Evolutionary conservation across 345 rosid genomes (phyloP), one percentile per base, ranked within the genome.

Genomic region (Eucalyptus regnans): DNA sequence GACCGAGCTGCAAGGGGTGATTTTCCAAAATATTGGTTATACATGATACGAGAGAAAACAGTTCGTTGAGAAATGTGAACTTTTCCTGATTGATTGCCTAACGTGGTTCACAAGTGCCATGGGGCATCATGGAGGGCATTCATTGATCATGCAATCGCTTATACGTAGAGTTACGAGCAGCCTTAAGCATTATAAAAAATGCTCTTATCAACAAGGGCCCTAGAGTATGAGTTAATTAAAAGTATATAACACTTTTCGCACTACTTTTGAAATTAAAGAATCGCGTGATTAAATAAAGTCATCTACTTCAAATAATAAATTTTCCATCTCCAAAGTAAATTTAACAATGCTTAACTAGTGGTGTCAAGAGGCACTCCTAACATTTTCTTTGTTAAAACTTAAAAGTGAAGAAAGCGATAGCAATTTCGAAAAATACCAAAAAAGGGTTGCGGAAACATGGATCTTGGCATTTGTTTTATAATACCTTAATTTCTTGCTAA

Each of bases 11-110:
- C 41, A 37, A 71, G 7, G 3, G 23, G 43, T 17, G 11, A 33
- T 17, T 33, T 71, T 33, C 25, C 81, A 71, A 9, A 33, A 71
- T 22, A 5, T 71, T 33, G 23, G 44, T 71, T 18, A 33, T 33
- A 71, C 25, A 71, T 33, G 25, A 71, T 33, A 33, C 25, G 13
- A 18, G 44, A 33, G 81, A 71, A 71, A 18, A 9, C 1, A 1
- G 2, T 8, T 33, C 7, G 11, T 9, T 71, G 7, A 33, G 12
- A 8, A 8, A 3, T 17, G 0, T 9, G 9, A 15, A 31, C 3
- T 68, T 68, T 33, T 68, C 43, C 17, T 68, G 22, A 68, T 68
- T 18, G 43, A 12, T 31, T 68, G 80, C 43, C 5, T 31, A 16
- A 8, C 12, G 17, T 33, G 12, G 23, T 31, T 31, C 8, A 31